These are phyloP conservation scores for Pseudoturritis turrita DNA, from an alignment of 345 rosid species.

Conservation along the genomic window DNA sequence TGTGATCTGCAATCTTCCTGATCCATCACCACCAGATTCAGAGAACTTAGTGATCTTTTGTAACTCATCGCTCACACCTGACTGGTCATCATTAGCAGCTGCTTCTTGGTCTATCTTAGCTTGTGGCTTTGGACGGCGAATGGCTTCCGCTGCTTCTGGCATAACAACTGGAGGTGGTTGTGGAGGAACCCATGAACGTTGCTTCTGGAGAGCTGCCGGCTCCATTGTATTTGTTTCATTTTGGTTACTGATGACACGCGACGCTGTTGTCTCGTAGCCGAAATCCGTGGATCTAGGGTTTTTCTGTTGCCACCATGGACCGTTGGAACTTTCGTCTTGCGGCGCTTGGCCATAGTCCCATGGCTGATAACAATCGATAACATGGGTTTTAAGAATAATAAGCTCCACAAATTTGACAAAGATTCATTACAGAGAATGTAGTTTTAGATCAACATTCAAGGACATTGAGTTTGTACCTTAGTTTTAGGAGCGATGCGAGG, in stretches of 20 bases:
- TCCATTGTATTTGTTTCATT: constrained; percentile 36
- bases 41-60: constrained; percentile 71
- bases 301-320: constrained; percentile 77
- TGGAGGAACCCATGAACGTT: constrained; percentile 89
- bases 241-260: constrained; percentile 30
- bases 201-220: constrained; percentile 36
- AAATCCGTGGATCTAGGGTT: constrained; percentile 58
- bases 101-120: constrained; percentile 52
- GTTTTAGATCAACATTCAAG: neutral
- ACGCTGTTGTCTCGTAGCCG: constrained; percentile 46
- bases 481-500: constrained; percentile 69
- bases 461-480: constrained; percentile 48
- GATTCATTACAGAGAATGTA: neutral
- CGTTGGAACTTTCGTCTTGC: constrained; percentile 39
- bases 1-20: constrained; percentile 30
- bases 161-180: constrained; percentile 91
- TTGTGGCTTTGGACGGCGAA: constrained; percentile 63
- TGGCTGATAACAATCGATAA: constrained; percentile 44
- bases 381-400: neutral
- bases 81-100: constrained; percentile 35
- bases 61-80: constrained; percentile 50
- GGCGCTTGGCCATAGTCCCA: constrained; percentile 62
- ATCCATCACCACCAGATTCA: constrained; percentile 54
- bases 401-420: neutral
- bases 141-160: constrained; percentile 96